A percentile compares a stretch with the other conserved stretches of the same genome.
Conservation (phyloP, 768 basidiomycete species). For the Galerina marginata region DNA sequence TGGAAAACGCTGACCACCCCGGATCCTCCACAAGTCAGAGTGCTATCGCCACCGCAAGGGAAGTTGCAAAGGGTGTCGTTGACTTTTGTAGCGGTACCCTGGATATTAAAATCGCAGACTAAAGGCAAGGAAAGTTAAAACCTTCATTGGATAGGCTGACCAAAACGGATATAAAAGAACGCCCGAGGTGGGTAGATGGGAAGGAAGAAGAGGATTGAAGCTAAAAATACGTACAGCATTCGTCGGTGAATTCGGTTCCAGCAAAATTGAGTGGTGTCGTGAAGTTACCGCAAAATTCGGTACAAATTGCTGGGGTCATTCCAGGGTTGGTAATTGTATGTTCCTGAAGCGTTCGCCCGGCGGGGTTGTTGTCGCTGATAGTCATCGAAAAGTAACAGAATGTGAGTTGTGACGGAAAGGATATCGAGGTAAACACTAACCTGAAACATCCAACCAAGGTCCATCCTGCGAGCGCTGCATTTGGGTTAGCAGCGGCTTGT, state of each 20-base stretch:
- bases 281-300: conserved; percentile 24
- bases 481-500: not conserved
- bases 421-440: not conserved
- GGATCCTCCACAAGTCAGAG: conserved; percentile 20
- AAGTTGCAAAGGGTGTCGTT: conserved; percentile 17
- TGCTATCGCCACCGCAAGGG: conserved; percentile 22
- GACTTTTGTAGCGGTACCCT: conserved; percentile 22
- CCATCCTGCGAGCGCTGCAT: conserved; percentile 3
- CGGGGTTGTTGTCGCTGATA: conserved; percentile 19
- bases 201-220: no score
- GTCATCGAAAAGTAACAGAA: not conserved
- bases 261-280: conserved; percentile 23
- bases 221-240: conserved; percentile 22
- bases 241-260: conserved; percentile 24
- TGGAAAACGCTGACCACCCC: conserved; percentile 22
- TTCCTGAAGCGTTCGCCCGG: conserved; percentile 23
- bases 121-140: not conserved
- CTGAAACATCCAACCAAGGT: conserved; percentile 9
- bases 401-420: not conserved
- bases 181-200: no score
- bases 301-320: conserved; percentile 29
- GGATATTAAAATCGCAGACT: conserved; percentile 28
- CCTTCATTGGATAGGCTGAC: not conserved
- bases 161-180: not conserved
- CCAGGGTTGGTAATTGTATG: conserved; percentile 13